phyloP scores from a whole-genome alignment of 164 flowering plant genomes.

The Aristolochia fimbriata region DNA sequence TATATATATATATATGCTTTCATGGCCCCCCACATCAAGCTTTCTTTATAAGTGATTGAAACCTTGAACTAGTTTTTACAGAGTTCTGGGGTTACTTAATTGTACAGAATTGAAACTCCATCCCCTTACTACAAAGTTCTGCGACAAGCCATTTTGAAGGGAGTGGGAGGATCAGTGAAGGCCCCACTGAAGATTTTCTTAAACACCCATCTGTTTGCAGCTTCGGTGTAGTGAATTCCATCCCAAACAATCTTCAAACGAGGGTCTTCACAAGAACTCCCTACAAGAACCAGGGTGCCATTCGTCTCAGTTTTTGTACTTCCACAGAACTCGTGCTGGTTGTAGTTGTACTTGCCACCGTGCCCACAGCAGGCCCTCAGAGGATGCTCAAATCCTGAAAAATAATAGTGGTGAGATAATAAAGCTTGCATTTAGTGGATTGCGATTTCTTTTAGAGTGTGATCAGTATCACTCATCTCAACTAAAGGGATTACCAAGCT shows the following conservation, averaged over 20 bases:
- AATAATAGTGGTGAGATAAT: too few relatives aligned
- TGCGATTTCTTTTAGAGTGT: neutral
- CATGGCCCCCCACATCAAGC: too few relatives aligned
- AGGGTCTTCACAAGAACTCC: slow-evolving; percentile 51
- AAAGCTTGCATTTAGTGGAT: neutral
- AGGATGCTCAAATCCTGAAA: slow-evolving; percentile 53
- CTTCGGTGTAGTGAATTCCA: slow-evolving; percentile 75
- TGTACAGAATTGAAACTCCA: neutral
- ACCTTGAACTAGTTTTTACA: too few relatives aligned
- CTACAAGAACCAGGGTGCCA: slow-evolving; percentile 40
- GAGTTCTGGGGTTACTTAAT: too few relatives aligned
- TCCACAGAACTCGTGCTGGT: slow-evolving; percentile 45
- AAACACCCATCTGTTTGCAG: slow-evolving; percentile 61
- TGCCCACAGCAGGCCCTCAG: slow-evolving; percentile 65
- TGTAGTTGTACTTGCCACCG: slow-evolving; percentile 72
- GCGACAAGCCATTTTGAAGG: slow-evolving; percentile 36
- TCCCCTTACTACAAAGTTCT: neutral
- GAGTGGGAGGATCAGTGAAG: slow-evolving; percentile 50
- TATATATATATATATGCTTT: too few relatives aligned
- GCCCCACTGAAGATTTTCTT: slow-evolving; percentile 41
- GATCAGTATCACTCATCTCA: neutral
- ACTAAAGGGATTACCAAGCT: slow-evolving; percentile 21
- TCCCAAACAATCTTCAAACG: slow-evolving; percentile 53
- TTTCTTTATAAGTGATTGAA: too few relatives aligned
- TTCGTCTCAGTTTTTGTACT: slow-evolving; percentile 26